These are phyloP conservation scores for Coemansia sp. DNA, from an alignment of 192 early-diverging fungal genomes.

Conservation along the genomic window DNA sequence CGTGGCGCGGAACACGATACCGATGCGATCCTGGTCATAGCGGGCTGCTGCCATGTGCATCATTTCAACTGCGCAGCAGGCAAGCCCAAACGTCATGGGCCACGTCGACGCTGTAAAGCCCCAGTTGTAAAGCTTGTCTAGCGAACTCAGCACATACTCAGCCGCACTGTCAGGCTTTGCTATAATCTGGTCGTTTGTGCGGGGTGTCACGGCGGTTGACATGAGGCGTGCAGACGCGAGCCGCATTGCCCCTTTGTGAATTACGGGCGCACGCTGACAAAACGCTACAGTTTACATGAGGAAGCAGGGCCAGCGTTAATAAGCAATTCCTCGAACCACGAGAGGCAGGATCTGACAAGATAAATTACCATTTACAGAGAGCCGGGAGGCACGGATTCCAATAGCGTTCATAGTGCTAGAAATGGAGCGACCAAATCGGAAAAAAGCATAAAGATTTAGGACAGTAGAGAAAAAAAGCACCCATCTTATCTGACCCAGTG, in stretches of 20 bases:
- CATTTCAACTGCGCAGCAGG: slow-evolving; percentile 98
- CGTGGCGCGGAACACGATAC: slow-evolving; percentile 95
- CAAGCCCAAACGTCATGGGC: slow-evolving; percentile 89
- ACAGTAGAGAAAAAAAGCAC: background rate
- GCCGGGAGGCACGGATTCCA: slow-evolving; percentile 28
- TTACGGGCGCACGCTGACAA: background rate
- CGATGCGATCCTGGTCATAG: slow-evolving; percentile 97
- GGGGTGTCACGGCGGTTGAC: slow-evolving; percentile 45
- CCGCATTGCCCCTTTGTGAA: background rate
- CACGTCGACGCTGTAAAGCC: slow-evolving; percentile 87
- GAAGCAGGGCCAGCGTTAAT: background rate
- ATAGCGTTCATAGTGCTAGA: slow-evolving; percentile 23
- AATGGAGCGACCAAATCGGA: background rate
- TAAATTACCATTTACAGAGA: background rate
- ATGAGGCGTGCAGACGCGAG: slow-evolving; percentile 18
- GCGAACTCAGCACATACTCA: slow-evolving; percentile 83
- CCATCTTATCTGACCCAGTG: background rate
- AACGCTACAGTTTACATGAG: background rate
- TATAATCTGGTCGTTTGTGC: slow-evolving; percentile 52
- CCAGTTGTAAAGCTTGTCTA: slow-evolving; percentile 93
- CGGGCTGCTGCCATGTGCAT: slow-evolving; percentile 95
- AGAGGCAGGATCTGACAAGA: background rate
- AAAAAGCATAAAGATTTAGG: background rate
- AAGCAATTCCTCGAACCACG: background rate
- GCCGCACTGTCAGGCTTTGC: slow-evolving; percentile 51